A percentile compares a stretch with the other conserved stretches of the same genome.
Evolutionary conservation across 108 stramenopile species (phyloP).

Genomic region (Fragilaria crotonensis): DNA sequence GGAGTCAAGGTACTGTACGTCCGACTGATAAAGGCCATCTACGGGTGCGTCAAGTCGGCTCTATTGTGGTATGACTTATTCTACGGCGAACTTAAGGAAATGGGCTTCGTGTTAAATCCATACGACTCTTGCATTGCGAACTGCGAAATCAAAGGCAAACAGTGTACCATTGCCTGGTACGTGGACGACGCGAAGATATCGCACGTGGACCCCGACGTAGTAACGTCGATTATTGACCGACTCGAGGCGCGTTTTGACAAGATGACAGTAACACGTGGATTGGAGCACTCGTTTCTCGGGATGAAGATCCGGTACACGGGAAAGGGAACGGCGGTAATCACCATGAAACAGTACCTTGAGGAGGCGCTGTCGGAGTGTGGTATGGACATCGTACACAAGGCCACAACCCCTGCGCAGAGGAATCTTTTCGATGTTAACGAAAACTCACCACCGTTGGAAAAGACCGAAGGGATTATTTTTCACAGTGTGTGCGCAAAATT

Average conservation of each 20-base stretch:
- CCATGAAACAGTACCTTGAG: conserved; percentile 15
- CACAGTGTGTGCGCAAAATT: conserved; percentile 4
- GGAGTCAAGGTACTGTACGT: conserved; percentile 18
- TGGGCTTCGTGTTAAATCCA: conserved; percentile 34
- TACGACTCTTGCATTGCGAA: conserved; percentile 45
- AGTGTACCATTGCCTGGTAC: conserved; percentile 22
- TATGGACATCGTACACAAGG: conserved; percentile 7
- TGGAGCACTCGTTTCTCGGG: conserved; percentile 24
- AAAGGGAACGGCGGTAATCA: conserved; percentile 5
- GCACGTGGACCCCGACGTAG: conserved; percentile 11
- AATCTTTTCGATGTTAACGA: conserved; percentile 27
- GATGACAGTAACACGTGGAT: conserved; percentile 6
- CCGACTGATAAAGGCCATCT: conserved; percentile 16
- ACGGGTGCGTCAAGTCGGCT: conserved; percentile 15
- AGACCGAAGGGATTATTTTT: background rate
- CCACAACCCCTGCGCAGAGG: conserved; percentile 21
- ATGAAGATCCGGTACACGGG: conserved; percentile 20
- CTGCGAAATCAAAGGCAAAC: conserved; percentile 6
- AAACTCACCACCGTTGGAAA: background rate
- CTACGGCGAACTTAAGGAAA: background rate
- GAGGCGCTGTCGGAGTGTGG: conserved; percentile 9
- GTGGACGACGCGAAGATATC: conserved; percentile 34
- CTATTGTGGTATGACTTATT: conserved; percentile 15
- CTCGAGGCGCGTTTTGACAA: conserved; percentile 12
- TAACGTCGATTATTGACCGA: conserved; percentile 1